A percentile compares a stretch with the other conserved stretches of the same genome.
phyloP scores from a whole-genome alignment of 108 stramenopile species.

The Pseudonitzschia multistriata region DNA sequence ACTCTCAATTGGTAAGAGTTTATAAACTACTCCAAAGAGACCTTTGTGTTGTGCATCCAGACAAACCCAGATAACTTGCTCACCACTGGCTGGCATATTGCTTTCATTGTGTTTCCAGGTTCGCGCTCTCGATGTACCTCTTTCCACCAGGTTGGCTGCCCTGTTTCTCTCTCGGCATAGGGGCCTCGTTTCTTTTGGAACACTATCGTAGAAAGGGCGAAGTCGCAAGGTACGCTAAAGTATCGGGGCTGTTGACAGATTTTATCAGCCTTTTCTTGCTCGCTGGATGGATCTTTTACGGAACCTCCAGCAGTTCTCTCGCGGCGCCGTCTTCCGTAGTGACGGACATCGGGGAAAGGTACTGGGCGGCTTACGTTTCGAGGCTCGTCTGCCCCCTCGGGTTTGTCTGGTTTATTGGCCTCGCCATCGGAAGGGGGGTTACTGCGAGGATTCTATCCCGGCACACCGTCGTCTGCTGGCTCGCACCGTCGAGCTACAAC shows the following conservation, averaged over 20 bases:
- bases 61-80: background rate
- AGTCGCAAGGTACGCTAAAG: background rate
- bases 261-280: background rate
- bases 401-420: slow-evolving; percentile 8
- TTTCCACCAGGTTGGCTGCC: slow-evolving; percentile 17
- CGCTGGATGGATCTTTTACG: slow-evolving; percentile 7
- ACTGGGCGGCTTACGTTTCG: slow-evolving; percentile 3
- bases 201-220: background rate
- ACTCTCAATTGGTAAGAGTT: background rate
- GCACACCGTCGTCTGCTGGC: slow-evolving; percentile 9
- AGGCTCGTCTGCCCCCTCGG: slow-evolving; percentile 3
- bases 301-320: background rate
- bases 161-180: slow-evolving; percentile 10
- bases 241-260: slow-evolving; percentile 13
- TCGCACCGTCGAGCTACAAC: slow-evolving; percentile 16
- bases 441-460: slow-evolving; percentile 4
- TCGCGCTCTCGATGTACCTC: slow-evolving; percentile 5
- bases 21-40: background rate
- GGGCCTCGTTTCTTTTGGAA: background rate
- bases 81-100: background rate
- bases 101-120: background rate
- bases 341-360: background rate
- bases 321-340: background rate
- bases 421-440: slow-evolving; percentile 1
- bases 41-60: background rate